Conservation (phyloP, 2,329 filamentous ascomycete genomes). For the Aspergillus sp. region DNA sequence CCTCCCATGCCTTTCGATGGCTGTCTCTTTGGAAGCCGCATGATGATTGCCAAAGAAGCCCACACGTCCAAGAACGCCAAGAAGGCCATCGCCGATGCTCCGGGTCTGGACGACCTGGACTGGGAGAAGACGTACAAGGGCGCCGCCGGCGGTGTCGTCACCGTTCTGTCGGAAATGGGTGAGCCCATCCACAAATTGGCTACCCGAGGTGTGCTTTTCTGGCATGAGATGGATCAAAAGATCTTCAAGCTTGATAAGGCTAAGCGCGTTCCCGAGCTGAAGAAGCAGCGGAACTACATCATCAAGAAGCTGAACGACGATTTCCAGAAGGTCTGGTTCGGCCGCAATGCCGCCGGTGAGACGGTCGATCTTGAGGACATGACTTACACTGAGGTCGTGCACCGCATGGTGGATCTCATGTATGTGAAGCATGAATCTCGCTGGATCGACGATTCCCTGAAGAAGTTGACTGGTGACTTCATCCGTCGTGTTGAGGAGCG, state of each 20-base stretch:
- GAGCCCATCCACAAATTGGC: slow-evolving; percentile 99
- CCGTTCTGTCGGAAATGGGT: slow-evolving; percentile 97
- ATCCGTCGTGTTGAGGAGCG: slow-evolving; percentile 96
- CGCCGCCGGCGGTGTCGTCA: slow-evolving; percentile 88
- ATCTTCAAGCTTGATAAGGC: slow-evolving; percentile 96
- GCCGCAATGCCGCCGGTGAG: slow-evolving; percentile 75
- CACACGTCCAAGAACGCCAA: slow-evolving; percentile 85
- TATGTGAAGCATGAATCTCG: slow-evolving; percentile 87
- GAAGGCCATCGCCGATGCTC: slow-evolving; percentile 83
- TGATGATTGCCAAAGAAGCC: slow-evolving; percentile 92
- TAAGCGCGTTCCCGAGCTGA: slow-evolving; percentile 82
- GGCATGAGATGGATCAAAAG: slow-evolving; percentile 98
- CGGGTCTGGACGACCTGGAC: slow-evolving; percentile 74
- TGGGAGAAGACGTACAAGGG: slow-evolving; percentile 96
- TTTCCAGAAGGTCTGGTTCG: slow-evolving; percentile 97
- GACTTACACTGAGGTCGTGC: slow-evolving; percentile 87
- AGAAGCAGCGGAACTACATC: slow-evolving; percentile 85
- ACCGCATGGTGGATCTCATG: slow-evolving; percentile 83
- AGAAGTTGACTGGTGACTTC: slow-evolving; percentile 85
- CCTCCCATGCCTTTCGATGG: slow-evolving; percentile 93
- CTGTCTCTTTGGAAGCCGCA: slow-evolving; percentile 83
- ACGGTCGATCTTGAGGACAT: slow-evolving; percentile 90
- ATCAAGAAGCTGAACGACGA: slow-evolving; percentile 95
- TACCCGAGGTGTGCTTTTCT: slow-evolving; percentile 92
- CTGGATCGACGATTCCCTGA: slow-evolving; percentile 87